Conservation (phyloP, 805 yeast genomes). For the Candida fluviatilis region DNA sequence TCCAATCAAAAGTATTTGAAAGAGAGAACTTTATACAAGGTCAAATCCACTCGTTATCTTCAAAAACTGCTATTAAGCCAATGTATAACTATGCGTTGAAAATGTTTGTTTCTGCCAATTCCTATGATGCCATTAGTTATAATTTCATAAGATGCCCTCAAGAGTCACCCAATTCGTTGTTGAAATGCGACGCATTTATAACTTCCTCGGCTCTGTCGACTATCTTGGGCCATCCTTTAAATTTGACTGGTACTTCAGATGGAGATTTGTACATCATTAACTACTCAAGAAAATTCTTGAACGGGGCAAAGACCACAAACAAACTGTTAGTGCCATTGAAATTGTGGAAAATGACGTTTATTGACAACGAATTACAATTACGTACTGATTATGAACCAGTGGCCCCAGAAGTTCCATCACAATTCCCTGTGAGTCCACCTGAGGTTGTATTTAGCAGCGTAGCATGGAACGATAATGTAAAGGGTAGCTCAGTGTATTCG, state of each 20-base stretch:
- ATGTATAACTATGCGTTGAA: conserved; percentile 24
- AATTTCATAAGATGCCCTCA: conserved; percentile 29
- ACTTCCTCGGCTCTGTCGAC: conserved; percentile 26
- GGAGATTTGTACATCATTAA: conserved; percentile 37
- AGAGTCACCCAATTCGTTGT: conserved; percentile 25
- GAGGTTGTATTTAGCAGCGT: conserved; percentile 46
- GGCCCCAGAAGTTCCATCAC: conserved; percentile 25
- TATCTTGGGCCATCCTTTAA: conserved; percentile 35
- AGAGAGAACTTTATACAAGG: conserved; percentile 25
- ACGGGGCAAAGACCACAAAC: conserved; percentile 30
- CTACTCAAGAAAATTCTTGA: conserved; percentile 33
- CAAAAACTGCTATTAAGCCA: conserved; percentile 24
- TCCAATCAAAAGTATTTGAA: conserved; percentile 19
- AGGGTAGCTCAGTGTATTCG: conserved; percentile 45
- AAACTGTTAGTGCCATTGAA: conserved; percentile 38
- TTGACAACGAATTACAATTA: conserved; percentile 14
- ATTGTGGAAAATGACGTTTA: conserved; percentile 25
- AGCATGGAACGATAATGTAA: conserved; percentile 54
- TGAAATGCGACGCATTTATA: conserved; percentile 29
- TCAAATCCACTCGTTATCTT: conserved; percentile 19
- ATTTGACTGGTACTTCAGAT: conserved; percentile 27
- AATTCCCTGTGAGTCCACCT: conserved; percentile 41
- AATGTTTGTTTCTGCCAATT: conserved; percentile 21
- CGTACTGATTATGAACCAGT: conserved; percentile 26
- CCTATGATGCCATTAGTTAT: conserved; percentile 26